Evolutionary conservation across 1,139 yeast genomes (phyloP).

Genomic region (Saccharomyces hybrid): DNA sequence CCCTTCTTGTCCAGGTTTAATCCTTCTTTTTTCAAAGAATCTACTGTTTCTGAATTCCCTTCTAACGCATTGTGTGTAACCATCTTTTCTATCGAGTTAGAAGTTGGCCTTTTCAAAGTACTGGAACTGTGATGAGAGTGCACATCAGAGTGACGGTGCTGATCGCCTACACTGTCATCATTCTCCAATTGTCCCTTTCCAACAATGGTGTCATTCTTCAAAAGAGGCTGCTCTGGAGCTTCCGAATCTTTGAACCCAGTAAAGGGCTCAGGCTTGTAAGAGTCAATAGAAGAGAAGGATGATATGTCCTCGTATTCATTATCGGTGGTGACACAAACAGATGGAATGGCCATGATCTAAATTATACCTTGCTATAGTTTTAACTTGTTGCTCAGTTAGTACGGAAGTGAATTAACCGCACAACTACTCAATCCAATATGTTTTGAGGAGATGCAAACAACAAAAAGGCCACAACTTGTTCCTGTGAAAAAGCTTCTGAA

Average conservation of each 20-base stretch:
- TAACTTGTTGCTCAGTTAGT: not conserved
- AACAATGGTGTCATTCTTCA: conserved; percentile 2
- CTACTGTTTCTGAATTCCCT: conserved; percentile 23
- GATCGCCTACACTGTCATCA: not conserved
- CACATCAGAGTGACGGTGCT: conserved; percentile 4
- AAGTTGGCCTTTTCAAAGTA: conserved; percentile 13
- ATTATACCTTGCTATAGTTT: not conserved
- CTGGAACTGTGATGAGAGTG: conserved; percentile 13
- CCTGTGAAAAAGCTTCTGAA: not conserved
- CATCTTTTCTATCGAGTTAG: conserved; percentile 18
- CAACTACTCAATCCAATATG: not conserved
- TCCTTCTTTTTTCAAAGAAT: conserved; percentile 21
- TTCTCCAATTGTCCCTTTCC: not conserved
- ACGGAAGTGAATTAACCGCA: not conserved
- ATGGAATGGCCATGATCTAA: not conserved
- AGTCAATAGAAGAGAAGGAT: conserved; percentile 23
- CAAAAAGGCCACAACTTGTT: not conserved
- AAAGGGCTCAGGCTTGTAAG: conserved; percentile 23
- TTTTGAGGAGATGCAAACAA: not conserved
- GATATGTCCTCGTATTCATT: conserved; percentile 23
- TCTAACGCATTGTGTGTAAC: conserved; percentile 18
- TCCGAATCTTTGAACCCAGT: conserved; percentile 10
- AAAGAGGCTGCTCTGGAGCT: not conserved
- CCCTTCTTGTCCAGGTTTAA: conserved; percentile 15
- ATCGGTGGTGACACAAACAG: conserved; percentile 6